A percentile compares a stretch with the other conserved stretches of the same genome.
These are phyloP conservation scores for Camelina sativa DNA, from an alignment of 345 rosid species.

Conservation along the genomic window DNA sequence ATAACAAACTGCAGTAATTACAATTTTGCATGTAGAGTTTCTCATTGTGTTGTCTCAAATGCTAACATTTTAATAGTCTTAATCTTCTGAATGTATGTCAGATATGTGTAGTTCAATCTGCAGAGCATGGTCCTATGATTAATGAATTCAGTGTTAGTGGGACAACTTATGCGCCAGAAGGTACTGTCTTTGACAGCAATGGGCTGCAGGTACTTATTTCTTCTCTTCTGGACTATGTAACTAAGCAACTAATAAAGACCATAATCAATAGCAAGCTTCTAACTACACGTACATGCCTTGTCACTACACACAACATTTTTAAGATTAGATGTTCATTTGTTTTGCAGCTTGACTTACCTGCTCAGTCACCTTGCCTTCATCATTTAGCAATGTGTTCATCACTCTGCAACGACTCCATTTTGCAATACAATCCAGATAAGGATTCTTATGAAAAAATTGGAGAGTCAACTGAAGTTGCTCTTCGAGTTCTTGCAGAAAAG, in stretches of 20 bases:
- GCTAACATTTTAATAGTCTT: slow-evolving; percentile 8
- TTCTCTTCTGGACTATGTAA: slow-evolving; percentile 22
- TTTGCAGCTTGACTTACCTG: slow-evolving; percentile 89
- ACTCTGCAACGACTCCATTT: slow-evolving; percentile 89
- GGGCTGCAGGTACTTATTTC: slow-evolving; percentile 66
- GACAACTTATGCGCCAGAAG: slow-evolving; percentile 98
- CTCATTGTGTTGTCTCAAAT: slow-evolving; percentile 12
- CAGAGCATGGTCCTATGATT: slow-evolving; percentile 63
- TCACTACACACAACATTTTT: slow-evolving; percentile 26
- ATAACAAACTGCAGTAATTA: slow-evolving; percentile 12
- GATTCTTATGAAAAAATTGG: slow-evolving; percentile 93
- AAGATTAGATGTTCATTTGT: slow-evolving; percentile 31
- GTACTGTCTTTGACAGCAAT: slow-evolving; percentile 67
- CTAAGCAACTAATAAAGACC: slow-evolving; percentile 23
- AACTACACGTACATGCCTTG: slow-evolving; percentile 8
- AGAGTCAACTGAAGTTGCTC: slow-evolving; percentile 99
- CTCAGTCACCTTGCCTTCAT: slow-evolving; percentile 93
- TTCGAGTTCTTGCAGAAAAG: slow-evolving; percentile 95
- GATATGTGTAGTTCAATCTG: slow-evolving; percentile 87
- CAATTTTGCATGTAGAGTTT: slow-evolving; percentile 8
- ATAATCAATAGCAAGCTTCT: slow-evolving; percentile 20
- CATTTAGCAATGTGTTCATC: slow-evolving; percentile 96
- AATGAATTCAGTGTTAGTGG: slow-evolving; percentile 86
- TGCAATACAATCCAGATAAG: slow-evolving; percentile 97
- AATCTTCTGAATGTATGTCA: slow-evolving; percentile 45